Evolutionary conservation across 371 early-diverging fungal genomes (phyloP), one percentile per base, ranked within the genome.

Genomic region (Thermomucor indicae-seudaticae): DNA sequence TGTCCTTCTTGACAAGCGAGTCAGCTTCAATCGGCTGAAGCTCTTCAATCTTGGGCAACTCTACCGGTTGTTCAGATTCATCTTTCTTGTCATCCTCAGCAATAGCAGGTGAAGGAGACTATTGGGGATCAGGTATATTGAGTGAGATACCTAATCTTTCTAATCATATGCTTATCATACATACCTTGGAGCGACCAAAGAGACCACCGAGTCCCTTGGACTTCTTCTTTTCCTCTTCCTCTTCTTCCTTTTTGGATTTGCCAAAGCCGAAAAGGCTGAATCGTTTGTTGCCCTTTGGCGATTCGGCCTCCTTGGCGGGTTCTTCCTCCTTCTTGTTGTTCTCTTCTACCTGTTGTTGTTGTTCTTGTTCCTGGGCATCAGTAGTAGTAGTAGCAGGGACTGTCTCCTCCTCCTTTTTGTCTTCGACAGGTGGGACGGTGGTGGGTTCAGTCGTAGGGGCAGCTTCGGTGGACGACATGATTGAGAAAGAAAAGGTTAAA

Each of bases 1-100:
- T 14, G 20, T 20, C 12, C 42, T 29, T 38, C 52, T 14, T 44
- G 14, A 56, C 40, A n/a, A 52, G 47, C 3, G 48, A 47, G 0
- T 51, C 57, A 19, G 62, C 46, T 30, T 64, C 57, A 24, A 60
- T 14, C 7, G 52, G 44, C 32, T 43, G 29, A 24, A 32, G 52
- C 43, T 30, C 31, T 27, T 27, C 42, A 23, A 20, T 50, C 31
- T 41, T 40, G 14, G 41, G 41, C 29, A 41, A 30, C 25, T 44
- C 32, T 27, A 24, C 25, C 8, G 20, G 10, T 29, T 23, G 7
- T 14, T 47, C 19, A 16, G 4, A 31, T 20, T 31, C 19, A 31
- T 31, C 47, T 47, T 47, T 31, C 24, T 34, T 40, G 19, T 37
- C 10, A 19, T 56, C 49, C 20, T 54, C 51, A 22, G 47, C 31